Evolutionary conservation across 2,329 filamentous ascomycete genomes (phyloP), one percentile per base, ranked within the genome.

Genomic region (Colletotrichum horii): DNA sequence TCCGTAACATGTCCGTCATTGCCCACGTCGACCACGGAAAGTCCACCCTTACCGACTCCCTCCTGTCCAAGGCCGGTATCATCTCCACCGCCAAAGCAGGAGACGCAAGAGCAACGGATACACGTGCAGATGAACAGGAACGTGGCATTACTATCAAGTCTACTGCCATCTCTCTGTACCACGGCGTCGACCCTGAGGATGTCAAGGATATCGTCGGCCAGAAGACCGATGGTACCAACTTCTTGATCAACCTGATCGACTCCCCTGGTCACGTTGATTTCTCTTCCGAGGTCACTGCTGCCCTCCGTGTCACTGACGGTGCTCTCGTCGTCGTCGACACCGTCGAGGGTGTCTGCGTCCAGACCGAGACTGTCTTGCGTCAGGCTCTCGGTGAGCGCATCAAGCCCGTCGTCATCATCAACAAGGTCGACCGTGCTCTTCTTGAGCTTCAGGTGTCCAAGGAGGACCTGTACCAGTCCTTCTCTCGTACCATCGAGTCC

Each of bases 101-200:
- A 89, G 95, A 98, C 87, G 93, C 94, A 81, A 94, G 97, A 88
- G 97, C 96, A 87, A 99, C 96, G 84, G 97, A 99, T 89, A 99
- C 97, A 79, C 95, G 97, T 89, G 90, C 94, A 80, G 97, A 99
- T 87, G 97, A 99, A 89, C 97, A 99, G 91, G 97, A 99, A 88
- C 96, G 97, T 94, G 96, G 97, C 93, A 98, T 99, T 85, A 99
- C 97, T 83, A 99, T 99, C 94, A 99, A 99, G 94, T 99, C 97
- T 75, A 99, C 97, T 79, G 97, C 97, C 89, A 99, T 99, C 90
- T 98, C 97, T 82, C 93, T 99, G 85, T 99, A 97, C 89, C 96
- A 95, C 85, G 90, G 93, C 83, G 93, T 99, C 80, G 93, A 94
- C 81, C 89, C 91, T 65, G 96, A 98, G 76, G 97, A 98, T 85